A percentile compares a stretch with the other conserved stretches of the same genome.
Evolutionary conservation across 169 alveolate species (phyloP).

Genomic region (Plasmodium inui): DNA sequence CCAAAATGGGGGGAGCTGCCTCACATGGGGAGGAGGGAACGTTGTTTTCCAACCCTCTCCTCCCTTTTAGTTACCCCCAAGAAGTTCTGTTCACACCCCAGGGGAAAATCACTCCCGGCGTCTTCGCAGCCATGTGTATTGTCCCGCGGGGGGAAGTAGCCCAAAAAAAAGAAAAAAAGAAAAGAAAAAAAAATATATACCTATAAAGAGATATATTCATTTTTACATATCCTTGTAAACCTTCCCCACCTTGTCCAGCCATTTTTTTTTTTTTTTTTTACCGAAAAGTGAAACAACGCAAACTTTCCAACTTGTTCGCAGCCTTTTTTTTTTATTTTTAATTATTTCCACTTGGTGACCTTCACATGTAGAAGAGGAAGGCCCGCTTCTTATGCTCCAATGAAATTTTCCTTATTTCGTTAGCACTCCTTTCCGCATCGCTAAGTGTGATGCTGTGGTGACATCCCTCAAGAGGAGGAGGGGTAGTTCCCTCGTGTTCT

Average conservation of each 20-base stretch:
- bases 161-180: no score
- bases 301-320: neutral
- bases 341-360: neutral
- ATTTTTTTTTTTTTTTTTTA: no score
- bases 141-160: neutral
- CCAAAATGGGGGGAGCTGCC: neutral
- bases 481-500: neutral
- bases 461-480: neutral
- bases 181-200: no score
- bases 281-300: neutral
- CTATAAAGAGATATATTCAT: no score
- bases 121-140: neutral
- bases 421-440: constrained; percentile 16
- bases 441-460: neutral
- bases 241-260: neutral
- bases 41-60: neutral
- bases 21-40: neutral
- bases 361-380: constrained; percentile 36
- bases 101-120: neutral
- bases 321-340: no score
- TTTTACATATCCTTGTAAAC: neutral
- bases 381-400: constrained; percentile 34
- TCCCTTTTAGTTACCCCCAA: neutral
- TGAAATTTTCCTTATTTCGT: constrained; percentile 17
- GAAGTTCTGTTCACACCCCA: neutral